Evolutionary conservation across 2,329 filamentous ascomycete genomes (phyloP), one percentile per base, ranked within the genome.

Genomic region (Parascedosporium putredinis): DNA sequence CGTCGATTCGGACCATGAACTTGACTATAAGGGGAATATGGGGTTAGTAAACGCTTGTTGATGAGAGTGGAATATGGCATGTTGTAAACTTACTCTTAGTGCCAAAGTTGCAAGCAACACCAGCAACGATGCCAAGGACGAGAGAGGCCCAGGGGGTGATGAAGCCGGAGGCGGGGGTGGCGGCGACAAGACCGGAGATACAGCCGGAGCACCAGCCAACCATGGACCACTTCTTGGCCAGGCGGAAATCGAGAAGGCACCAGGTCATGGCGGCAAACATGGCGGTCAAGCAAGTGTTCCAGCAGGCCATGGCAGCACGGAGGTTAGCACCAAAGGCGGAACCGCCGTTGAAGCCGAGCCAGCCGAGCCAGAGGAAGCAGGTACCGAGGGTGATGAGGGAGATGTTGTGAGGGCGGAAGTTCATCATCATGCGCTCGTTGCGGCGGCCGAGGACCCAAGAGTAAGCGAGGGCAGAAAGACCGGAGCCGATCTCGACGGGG

Each of bases 401-500:
- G 57, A 97, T 93, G 73, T 98, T 98, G 76, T 98, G 93, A 16
- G 93, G 93, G 58, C 93, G 88, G 79, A 97, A 97, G 78, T 97
- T 97, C 70, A 96, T 81, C 88, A 97, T 96, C 89, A 97, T 96
- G 74, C 89, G 93, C 74, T 97, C 91, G 72, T 96, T 93, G 57
- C 93, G 88, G 62, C 89, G 87, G 58, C 93, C 93, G 53, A 98
- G 86, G 33, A 96, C 83, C 87, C 88, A 85, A 2, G 90, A 95
- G 73, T 97, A 98, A 56, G 93, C 93, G 44, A 97, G 76, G 25
- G 91, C 93, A 40, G 88, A 93, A 69, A 95, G 75, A 64, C 93
- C 93, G 51, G 93, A 97, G 53, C 81, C 87, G 60, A 98, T 97
- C 70, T 98, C 93, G 76, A 98, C 93, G 57, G 93, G 93, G 49